Conservation (phyloP, 1,139 yeast genomes). For the Yamadazyma oceani region DNA sequence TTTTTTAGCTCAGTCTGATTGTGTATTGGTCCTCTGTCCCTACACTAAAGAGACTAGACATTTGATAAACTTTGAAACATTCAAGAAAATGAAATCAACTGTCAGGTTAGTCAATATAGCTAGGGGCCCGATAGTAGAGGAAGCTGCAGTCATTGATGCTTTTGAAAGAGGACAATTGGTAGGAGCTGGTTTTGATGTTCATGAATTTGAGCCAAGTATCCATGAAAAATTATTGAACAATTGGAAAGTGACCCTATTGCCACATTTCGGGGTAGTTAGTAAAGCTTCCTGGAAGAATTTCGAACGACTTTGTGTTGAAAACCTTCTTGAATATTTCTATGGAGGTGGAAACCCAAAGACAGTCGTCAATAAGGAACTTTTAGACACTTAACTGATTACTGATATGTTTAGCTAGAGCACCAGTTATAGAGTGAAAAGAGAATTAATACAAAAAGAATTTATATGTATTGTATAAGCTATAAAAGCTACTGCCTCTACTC, state of each 20-base stretch:
- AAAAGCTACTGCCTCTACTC: too few relatives aligned
- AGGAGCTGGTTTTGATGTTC: slow-evolving; percentile 43
- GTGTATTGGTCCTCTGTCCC: slow-evolving; percentile 35
- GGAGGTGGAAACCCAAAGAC: slow-evolving; percentile 22
- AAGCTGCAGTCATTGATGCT: slow-evolving; percentile 35
- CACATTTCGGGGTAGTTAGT: slow-evolving; percentile 35
- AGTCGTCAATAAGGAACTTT: slow-evolving; percentile 19
- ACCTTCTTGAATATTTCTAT: slow-evolving; percentile 30
- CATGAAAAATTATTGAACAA: slow-evolving; percentile 25
- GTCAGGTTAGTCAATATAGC: slow-evolving; percentile 39
- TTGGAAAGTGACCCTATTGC: slow-evolving; percentile 32
- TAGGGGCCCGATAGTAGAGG: slow-evolving; percentile 38
- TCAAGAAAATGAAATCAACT: slow-evolving; percentile 29
- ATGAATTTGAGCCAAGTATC: slow-evolving; percentile 38
- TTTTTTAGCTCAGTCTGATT: slow-evolving; percentile 28
- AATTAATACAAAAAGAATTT: too few relatives aligned
- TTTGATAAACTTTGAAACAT: slow-evolving; percentile 27
- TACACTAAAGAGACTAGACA: slow-evolving; percentile 28
- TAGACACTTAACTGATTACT: too few relatives aligned
- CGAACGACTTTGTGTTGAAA: slow-evolving; percentile 31
- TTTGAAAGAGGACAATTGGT: slow-evolving; percentile 35
- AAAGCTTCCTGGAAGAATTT: slow-evolving; percentile 32
- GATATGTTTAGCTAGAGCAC: too few relatives aligned
- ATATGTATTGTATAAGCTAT: too few relatives aligned
- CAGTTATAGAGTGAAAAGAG: not conserved